Evolutionary conservation across 2,329 filamentous ascomycete genomes (phyloP).

Genomic region (Herpotrichia juniperi): DNA sequence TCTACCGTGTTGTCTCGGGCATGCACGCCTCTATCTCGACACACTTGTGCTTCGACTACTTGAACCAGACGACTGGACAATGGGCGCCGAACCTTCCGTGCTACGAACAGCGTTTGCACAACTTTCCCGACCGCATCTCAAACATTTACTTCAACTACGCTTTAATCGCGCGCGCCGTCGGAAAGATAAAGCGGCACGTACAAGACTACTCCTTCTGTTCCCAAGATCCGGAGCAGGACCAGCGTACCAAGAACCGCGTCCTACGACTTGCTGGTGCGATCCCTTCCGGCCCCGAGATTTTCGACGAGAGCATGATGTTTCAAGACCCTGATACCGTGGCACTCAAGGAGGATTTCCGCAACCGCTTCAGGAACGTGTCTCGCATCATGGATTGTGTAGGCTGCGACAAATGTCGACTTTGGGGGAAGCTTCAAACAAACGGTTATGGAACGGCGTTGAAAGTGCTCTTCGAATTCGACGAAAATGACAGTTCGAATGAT

Average conservation of each 20-base stretch:
- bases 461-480: slow-evolving; percentile 92
- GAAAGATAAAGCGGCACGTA: slow-evolving; percentile 85
- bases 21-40: slow-evolving; percentile 99
- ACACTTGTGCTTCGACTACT: slow-evolving; percentile 93
- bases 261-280: slow-evolving; percentile 75
- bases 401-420: slow-evolving; percentile 97
- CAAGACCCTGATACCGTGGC: slow-evolving; percentile 72
- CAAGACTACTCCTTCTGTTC: slow-evolving; percentile 89
- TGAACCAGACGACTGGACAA: slow-evolving; percentile 91
- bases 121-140: slow-evolving; percentile 86
- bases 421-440: slow-evolving; percentile 95
- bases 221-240: slow-evolving; percentile 80
- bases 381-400: slow-evolving; percentile 98
- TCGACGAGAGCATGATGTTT: slow-evolving; percentile 96
- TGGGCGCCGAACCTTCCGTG: slow-evolving; percentile 92
- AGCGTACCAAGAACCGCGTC: slow-evolving; percentile 79
- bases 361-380: slow-evolving; percentile 95
- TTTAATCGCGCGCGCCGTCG: slow-evolving; percentile 86
- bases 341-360: slow-evolving; percentile 95
- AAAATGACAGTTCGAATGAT: slow-evolving; percentile 65
- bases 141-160: slow-evolving; percentile 99
- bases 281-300: slow-evolving; percentile 73
- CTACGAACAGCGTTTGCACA: slow-evolving; percentile 85
- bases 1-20: slow-evolving; percentile 91
- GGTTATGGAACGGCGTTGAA: slow-evolving; percentile 96